A percentile compares a stretch with the other conserved stretches of the same genome.
Evolutionary conservation across 768 basidiomycete species (phyloP).

Genomic region (Trametes cingulata): DNA sequence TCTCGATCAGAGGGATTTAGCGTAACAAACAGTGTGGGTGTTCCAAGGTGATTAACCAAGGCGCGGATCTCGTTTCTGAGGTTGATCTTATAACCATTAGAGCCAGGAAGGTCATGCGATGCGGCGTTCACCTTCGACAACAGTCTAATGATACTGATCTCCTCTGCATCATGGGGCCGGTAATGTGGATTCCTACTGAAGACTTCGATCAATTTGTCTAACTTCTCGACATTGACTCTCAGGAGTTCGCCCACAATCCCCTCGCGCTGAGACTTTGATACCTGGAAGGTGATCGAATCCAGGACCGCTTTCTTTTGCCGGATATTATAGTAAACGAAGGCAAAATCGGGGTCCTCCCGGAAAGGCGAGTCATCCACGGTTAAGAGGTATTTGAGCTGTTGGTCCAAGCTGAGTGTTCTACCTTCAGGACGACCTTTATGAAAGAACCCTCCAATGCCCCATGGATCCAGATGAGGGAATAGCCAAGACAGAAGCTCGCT

Average conservation of each 20-base stretch:
- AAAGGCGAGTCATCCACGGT: conserved; percentile 2
- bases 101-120: not conserved
- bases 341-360: conserved; percentile 15
- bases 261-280: not conserved
- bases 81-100: not conserved
- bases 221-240: not conserved
- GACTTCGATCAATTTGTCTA: not conserved
- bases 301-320: conserved; percentile 18
- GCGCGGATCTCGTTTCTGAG: not conserved
- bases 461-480: conserved; percentile 21
- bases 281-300: not conserved
- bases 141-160: not conserved
- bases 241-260: not conserved
- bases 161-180: not conserved
- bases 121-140: not conserved
- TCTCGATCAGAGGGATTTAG: not conserved
- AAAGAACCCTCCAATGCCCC: conserved; percentile 6
- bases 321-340: conserved; percentile 23
- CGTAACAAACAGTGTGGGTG: not conserved
- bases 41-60: not conserved
- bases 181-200: not conserved
- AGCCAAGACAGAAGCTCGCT: conserved; percentile 9
- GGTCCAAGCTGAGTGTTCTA: not conserved
- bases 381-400: not conserved
- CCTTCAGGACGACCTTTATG: not conserved